A percentile compares a stretch with the other conserved stretches of the same genome.
Evolutionary conservation across 2,329 filamentous ascomycete species (phyloP).

Genomic region (Apiospora rasikravindrae): DNA sequence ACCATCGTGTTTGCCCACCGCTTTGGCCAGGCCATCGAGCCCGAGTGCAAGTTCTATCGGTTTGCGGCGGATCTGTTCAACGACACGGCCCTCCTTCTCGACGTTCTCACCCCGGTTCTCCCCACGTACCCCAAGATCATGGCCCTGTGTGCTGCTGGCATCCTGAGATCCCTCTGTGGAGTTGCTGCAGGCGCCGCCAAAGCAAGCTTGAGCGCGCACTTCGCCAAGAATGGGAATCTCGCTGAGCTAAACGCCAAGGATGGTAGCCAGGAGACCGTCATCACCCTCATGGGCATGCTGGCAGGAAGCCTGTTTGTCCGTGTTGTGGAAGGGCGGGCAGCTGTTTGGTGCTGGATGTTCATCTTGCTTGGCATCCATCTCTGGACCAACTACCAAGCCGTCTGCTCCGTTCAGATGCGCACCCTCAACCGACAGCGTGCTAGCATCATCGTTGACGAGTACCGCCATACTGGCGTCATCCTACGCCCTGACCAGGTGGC

Average conservation of each 20-base stretch:
- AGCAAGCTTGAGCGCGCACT: constrained; percentile 89
- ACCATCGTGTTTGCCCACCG: constrained; percentile 87
- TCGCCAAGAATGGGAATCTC: constrained; percentile 84
- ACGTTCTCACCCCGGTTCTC: constrained; percentile 79
- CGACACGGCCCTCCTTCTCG: constrained; percentile 83
- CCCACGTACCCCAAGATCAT: constrained; percentile 57
- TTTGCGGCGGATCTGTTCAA: constrained; percentile 89
- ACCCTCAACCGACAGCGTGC: constrained; percentile 87
- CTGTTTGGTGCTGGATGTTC: constrained; percentile 77
- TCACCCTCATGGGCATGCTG: constrained; percentile 87
- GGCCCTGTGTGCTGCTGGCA: constrained; percentile 56
- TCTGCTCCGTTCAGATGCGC: constrained; percentile 81
- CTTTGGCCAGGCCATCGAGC: constrained; percentile 82
- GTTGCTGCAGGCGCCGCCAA: constrained; percentile 91
- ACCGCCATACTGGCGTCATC: constrained; percentile 55
- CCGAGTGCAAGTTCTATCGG: constrained; percentile 89
- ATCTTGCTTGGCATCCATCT: constrained; percentile 78
- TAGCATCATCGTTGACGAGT: constrained; percentile 73
- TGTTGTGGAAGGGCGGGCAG: constrained; percentile 69
- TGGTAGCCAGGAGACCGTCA: constrained; percentile 92
- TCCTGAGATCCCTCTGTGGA: constrained; percentile 73
- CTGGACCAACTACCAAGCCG: constrained; percentile 83
- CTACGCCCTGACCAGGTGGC: constrained; percentile 72
- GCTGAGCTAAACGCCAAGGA: constrained; percentile 91
- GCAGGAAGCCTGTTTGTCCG: constrained; percentile 83